A percentile compares a stretch with the other conserved stretches of the same genome.
Conservation (phyloP, 768 basidiomycete genomes). For the Mycena venus region DNA sequence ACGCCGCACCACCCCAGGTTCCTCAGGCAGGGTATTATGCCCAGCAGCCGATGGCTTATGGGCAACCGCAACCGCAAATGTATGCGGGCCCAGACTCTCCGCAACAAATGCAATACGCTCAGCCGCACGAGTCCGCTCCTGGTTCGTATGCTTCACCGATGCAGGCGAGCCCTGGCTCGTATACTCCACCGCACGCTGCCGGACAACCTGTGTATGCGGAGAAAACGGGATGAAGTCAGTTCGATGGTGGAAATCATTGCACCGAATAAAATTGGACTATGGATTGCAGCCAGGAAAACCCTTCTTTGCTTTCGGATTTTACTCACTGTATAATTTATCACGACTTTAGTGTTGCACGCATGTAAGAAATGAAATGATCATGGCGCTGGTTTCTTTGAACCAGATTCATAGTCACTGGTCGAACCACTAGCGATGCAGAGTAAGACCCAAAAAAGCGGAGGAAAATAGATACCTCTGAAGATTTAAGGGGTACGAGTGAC, state of each 20-base stretch:
- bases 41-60: background rate
- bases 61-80: background rate
- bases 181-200: background rate
- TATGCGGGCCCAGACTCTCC: background rate
- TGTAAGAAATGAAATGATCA: too few relatives aligned
- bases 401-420: too few relatives aligned
- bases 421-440: too few relatives aligned
- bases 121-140: background rate
- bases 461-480: too few relatives aligned
- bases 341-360: background rate
- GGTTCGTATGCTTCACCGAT: background rate
- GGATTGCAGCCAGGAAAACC: background rate
- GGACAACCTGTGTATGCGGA: background rate
- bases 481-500: too few relatives aligned
- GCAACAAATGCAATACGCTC: background rate
- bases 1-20: constrained; percentile 13
- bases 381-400: too few relatives aligned
- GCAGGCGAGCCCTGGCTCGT: background rate
- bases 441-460: too few relatives aligned
- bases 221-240: background rate
- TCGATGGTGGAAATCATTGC: background rate
- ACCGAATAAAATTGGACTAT: background rate
- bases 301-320: background rate
- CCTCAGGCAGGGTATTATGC: constrained; percentile 14
- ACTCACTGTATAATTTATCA: background rate